Evolutionary conservation across 371 early-diverging fungal genomes (phyloP), one percentile per base, ranked within the genome.

Genomic region (Catenaria anguillulae): DNA sequence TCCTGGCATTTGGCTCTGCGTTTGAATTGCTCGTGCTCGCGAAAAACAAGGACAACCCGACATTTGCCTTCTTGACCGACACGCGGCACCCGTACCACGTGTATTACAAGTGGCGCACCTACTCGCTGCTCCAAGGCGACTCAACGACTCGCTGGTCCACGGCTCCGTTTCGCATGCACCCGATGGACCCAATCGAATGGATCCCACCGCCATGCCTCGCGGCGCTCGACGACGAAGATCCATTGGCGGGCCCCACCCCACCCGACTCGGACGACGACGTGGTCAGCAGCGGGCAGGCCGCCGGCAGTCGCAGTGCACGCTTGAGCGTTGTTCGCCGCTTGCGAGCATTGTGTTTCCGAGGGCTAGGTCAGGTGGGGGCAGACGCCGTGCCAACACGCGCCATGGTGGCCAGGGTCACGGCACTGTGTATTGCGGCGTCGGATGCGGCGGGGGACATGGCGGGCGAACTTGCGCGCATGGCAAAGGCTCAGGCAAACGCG

Each of bases 51-150:
- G 66, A 69, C 31, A 87, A 91, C 64, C 77, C 84, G 17, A 66
- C 72, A 26, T 93, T 88, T 61, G 59, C 64, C 24, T 95, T 93
- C 45, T 79, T 81, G 54, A 77, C 87, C 33, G 74, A 78, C 67
- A 78, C 81, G 37, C 23, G 35, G n/a, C 24, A 37, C 42, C 72
- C 79, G 35, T 89, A 90, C 50, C 94, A 93, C 62, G 69, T 81
- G 6, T 93, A 93, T 62, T 95, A 95, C 71, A 81, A 91, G 26
- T 93, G 96, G 94, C 87, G 84, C 62, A 68, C 93, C 40, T 92
- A 80, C 68, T 92, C 94, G 19, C 71, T 92, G n/a, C 72, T 85
- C 63, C 89, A 90, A 66, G 92, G 92, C 23, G 96, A 95, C 62
- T 73, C 81, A 1, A 79, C 72, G 63, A 67, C 71, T 36, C 67